Evolutionary conservation across 495 filamentous ascomycete genomes (phyloP).

Genomic region (Daldinia concentrica): DNA sequence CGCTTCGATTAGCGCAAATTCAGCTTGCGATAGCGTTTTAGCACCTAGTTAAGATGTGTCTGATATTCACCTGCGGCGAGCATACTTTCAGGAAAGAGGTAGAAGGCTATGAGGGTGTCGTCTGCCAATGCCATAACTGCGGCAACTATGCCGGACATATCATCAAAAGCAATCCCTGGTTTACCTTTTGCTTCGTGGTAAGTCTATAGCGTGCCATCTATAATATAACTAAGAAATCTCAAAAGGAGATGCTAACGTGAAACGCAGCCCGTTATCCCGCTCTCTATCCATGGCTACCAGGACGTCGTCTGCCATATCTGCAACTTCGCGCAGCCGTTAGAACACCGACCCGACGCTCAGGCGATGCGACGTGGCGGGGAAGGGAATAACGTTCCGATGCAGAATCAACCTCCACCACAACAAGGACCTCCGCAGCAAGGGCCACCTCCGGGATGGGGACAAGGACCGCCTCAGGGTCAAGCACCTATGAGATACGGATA

Average conservation of each 20-base stretch:
- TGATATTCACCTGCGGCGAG: constrained; percentile 67
- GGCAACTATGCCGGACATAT: constrained; percentile 62
- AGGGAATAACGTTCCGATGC: constrained; percentile 54
- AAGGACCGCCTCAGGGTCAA: constrained; percentile 38
- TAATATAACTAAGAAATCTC: background rate
- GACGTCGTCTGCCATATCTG: constrained; percentile 64
- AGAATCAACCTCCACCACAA: constrained; percentile 46
- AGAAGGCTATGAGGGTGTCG: constrained; percentile 61
- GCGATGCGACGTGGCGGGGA: constrained; percentile 52
- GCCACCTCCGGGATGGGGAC: constrained; percentile 43
- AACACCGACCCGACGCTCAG: constrained; percentile 61
- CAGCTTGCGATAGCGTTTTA: background rate
- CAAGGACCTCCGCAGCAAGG: constrained; percentile 24
- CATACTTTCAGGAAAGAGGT: constrained; percentile 65
- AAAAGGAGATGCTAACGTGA: constrained; percentile 21
- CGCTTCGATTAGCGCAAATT: background rate
- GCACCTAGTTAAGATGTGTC: constrained; percentile 53
- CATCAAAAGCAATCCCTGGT: constrained; percentile 64
- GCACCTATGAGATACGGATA: constrained; percentile 52
- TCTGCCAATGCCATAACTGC: constrained; percentile 66
- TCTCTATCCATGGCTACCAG: constrained; percentile 64
- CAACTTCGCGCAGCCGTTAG: constrained; percentile 64
- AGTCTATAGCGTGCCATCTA: constrained; percentile 26
- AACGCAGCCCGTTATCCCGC: constrained; percentile 60
- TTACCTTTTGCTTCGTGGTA: constrained; percentile 67